Percentiles rank a stretch among this genome's conserved stretches.
These are phyloP conservation scores for Cyclocybe cylindracea DNA, from an alignment of 768 basidiomycete species.

Conservation along the genomic window DNA sequence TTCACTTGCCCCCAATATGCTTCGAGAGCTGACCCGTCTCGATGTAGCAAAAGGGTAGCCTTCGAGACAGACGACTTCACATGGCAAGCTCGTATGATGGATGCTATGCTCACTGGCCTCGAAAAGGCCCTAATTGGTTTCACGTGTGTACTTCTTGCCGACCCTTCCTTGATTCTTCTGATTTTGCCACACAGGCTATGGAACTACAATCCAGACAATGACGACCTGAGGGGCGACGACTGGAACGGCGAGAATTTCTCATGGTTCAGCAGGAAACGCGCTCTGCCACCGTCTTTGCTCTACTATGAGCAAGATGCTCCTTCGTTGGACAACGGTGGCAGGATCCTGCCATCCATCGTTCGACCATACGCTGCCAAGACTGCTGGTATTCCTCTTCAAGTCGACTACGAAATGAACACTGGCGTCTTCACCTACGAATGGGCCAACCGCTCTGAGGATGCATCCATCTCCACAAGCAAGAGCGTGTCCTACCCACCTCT, in stretches of 20 bases:
- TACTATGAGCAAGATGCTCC: slow-evolving; percentile 60
- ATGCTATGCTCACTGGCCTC: slow-evolving; percentile 82
- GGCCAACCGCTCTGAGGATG: slow-evolving; percentile 38
- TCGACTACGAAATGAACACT: slow-evolving; percentile 78
- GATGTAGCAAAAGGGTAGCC: slow-evolving; percentile 63
- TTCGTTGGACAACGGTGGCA: slow-evolving; percentile 81
- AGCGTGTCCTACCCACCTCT: slow-evolving; percentile 39
- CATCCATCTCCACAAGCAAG: slow-evolving; percentile 4
- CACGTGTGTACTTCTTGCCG: slow-evolving; percentile 58
- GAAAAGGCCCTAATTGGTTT: slow-evolving; percentile 80
- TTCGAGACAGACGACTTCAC: slow-evolving; percentile 72
- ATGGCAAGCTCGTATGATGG: slow-evolving; percentile 93
- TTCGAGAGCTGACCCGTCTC: not conserved
- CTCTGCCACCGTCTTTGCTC: slow-evolving; percentile 54
- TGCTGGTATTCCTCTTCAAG: slow-evolving; percentile 76
- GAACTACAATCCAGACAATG: slow-evolving; percentile 92
- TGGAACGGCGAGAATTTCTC: slow-evolving; percentile 99
- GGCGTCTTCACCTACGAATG: slow-evolving; percentile 69
- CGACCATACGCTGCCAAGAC: slow-evolving; percentile 92
- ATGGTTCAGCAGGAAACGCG: slow-evolving; percentile 77
- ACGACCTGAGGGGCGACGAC: slow-evolving; percentile 75
- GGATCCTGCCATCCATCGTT: slow-evolving; percentile 78
- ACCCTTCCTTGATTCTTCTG: not conserved
- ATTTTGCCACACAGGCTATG: slow-evolving; percentile 60
- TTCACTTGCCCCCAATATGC: slow-evolving; percentile 6